A percentile compares a stretch with the other conserved stretches of the same genome.
phyloP scores from a whole-genome alignment of 2,329 filamentous ascomycete genomes.

The Amauroascus verrucosus region DNA sequence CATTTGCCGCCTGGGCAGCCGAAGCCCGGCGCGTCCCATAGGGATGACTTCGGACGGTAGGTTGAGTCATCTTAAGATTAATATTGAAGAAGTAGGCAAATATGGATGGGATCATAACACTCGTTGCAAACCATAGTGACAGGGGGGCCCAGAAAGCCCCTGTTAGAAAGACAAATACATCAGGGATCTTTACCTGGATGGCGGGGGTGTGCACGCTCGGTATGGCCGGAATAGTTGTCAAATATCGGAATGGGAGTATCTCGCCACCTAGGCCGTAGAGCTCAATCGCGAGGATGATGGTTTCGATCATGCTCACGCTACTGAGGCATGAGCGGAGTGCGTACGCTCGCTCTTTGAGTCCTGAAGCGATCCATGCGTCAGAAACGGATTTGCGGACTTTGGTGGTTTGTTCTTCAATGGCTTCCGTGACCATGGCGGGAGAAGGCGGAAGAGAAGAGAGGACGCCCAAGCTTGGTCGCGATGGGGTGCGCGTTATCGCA shows the following conservation, averaged over 20 bases:
- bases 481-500: conserved; percentile 22
- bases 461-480: conserved; percentile 37
- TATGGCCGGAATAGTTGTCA: conserved; percentile 61
- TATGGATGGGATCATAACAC: conserved; percentile 57
- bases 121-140: conserved; percentile 65
- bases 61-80: conserved; percentile 43
- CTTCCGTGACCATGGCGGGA: conserved; percentile 64
- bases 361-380: conserved; percentile 28
- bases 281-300: conserved; percentile 59
- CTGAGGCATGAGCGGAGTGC: conserved; percentile 60
- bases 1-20: conserved; percentile 16
- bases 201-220: conserved; percentile 46
- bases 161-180: conserved; percentile 69
- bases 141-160: conserved; percentile 75
- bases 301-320: conserved; percentile 55
- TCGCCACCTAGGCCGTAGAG: conserved; percentile 57
- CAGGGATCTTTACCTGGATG: conserved; percentile 59
- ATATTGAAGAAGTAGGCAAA: conserved; percentile 88
- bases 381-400: conserved; percentile 28
- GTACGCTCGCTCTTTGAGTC: conserved; percentile 42
- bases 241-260: conserved; percentile 60
- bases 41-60: conserved; percentile 15
- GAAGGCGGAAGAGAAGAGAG: conserved; percentile 63
- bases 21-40: conserved; percentile 22
- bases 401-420: conserved; percentile 56